Evolutionary conservation across 805 yeast species (phyloP).

Genomic region (Lachancea nothofagi): DNA sequence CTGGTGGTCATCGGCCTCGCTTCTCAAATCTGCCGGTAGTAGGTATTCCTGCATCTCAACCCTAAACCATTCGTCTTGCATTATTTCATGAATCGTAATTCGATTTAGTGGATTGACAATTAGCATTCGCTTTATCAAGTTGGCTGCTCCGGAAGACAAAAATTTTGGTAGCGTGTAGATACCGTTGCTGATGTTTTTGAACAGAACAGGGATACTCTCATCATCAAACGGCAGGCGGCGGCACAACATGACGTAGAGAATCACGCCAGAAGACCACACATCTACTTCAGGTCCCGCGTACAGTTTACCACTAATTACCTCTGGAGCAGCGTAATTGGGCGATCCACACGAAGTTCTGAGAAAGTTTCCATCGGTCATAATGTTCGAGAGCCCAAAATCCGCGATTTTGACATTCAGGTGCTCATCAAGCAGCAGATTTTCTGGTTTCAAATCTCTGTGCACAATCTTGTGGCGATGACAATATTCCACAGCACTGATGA

Average conservation of each 20-base stretch:
- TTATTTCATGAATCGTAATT: slow-evolving; percentile 85
- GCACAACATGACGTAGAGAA: slow-evolving; percentile 90
- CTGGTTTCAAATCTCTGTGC: slow-evolving; percentile 95
- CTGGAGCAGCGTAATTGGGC: slow-evolving; percentile 97
- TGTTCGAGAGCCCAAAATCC: slow-evolving; percentile 89
- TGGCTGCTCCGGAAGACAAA: slow-evolving; percentile 78
- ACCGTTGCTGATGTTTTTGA: slow-evolving; percentile 89
- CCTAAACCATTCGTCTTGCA: slow-evolving; percentile 93
- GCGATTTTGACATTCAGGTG: slow-evolving; percentile 90
- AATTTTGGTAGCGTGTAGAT: slow-evolving; percentile 87
- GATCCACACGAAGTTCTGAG: slow-evolving; percentile 93
- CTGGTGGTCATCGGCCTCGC: slow-evolving; percentile 11
- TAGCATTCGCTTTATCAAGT: slow-evolving; percentile 78
- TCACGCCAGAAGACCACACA: slow-evolving; percentile 97
- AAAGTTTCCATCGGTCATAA: slow-evolving; percentile 97
- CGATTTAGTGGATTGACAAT: slow-evolving; percentile 93
- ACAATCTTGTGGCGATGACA: slow-evolving; percentile 96
- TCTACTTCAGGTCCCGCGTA: slow-evolving; percentile 98
- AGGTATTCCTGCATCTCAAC: slow-evolving; percentile 75
- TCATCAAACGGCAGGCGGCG: slow-evolving; percentile 95
- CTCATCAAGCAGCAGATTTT: slow-evolving; percentile 83
- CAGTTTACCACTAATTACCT: slow-evolving; percentile 87
- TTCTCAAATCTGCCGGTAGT: slow-evolving; percentile 40
- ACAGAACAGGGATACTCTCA: slow-evolving; percentile 89
- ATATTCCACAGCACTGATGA: slow-evolving; percentile 92